Base-by-base conservation (phyloP, 2,329 filamentous ascomycete genomes). In the Clarireedia homoeocarpa region DNA sequence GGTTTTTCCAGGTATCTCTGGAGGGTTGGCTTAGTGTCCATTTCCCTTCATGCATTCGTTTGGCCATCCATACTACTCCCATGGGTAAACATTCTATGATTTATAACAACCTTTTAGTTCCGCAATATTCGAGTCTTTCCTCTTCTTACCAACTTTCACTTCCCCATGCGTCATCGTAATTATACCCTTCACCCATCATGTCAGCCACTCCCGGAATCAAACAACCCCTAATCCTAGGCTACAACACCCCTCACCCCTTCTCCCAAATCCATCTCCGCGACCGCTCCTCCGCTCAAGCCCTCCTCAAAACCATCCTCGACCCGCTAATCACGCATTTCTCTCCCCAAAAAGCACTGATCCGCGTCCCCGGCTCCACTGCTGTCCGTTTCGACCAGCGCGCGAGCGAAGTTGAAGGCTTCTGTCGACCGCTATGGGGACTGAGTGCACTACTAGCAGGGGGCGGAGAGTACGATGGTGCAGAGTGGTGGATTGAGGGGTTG, bases 361-460 rank as follows among this genome's bases (percentile, higher is more conserved):
- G 82, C 65, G 80, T 85, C 24, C 80, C 80, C 1, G 87, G 87
- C 5, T 81, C 79, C 14, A 89, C 86, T 0, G 86, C 86, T 17
- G 88, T 89, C 20, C 77, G 86, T 26, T 91, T 91, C 69, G 88
- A 91, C 67, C 84, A 89, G 69, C 81, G 83, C 1, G 88, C 86
- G 7, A 86, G 87, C 1, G 86, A 91, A 66, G 79, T 91, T 36
- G 88, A 92, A 71, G 66, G 66, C 1, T 62, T 66, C 55, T 67
- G 65, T 57, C 59, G 88, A 1, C 88, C 88, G 0, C 75, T 91
- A 51, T 91, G 88, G 88, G 88, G 83, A 1, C 72, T 91, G 17
- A 84, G 85, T 3, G 82, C 84, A 15, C 73, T 91, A 15, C 74
- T 91, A 6, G 86, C 83, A 6, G 86, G 88, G 6, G 82, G 81